Evolutionary conservation across 2,329 filamentous ascomycete species (phyloP), one percentile per base, ranked within the genome.

Genomic region (Diaporthe australafricana): DNA sequence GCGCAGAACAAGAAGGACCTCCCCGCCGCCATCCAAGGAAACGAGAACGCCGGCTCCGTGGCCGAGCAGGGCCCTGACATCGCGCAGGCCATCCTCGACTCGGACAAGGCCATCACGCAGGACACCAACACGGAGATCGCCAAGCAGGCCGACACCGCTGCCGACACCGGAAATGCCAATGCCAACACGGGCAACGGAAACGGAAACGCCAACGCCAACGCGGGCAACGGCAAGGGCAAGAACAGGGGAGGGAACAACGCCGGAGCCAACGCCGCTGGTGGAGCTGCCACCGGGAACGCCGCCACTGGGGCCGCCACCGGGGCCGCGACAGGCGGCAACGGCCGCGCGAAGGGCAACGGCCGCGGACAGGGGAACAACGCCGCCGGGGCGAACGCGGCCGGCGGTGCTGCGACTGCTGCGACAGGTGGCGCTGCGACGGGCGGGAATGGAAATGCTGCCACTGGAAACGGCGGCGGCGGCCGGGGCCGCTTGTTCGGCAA

Each of bases 1-100:
- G 79, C 82, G 63, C 77, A 85, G 74, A 87, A 90, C 78, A 78
- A 86, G 68, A 78, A 82, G 45, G 86, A 89, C 73, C 83, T 90
- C 16, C 78, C 82, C 8, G 84, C 77, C n/a, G 84, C 84, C 27
- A 77, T 85, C 22, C 79, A 78, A 0, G 84, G 83, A 7, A 85
- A 84, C 75, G 79, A 84, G 57, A 77, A 80, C 22, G 82, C 80
- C 53, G 84, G 76, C 2, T 68, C 75, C 2, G 74, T 76, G 8
- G 77, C 73, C 1, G 50, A 78, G 3, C 70, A 77, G 63, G 75
- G 72, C 6, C 77, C 77, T n/a, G 22, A 50, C 4, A 65, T 74
- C 22, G 70, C 40, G 2, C 17, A 70, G 16, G 57, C 70, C 27
- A 67, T 74, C 14, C 52, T 74, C 1, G 66, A 55, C 20, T 40